phyloP scores from a whole-genome alignment of 805 yeast species.

The Metschnikowia vanudenii region DNA sequence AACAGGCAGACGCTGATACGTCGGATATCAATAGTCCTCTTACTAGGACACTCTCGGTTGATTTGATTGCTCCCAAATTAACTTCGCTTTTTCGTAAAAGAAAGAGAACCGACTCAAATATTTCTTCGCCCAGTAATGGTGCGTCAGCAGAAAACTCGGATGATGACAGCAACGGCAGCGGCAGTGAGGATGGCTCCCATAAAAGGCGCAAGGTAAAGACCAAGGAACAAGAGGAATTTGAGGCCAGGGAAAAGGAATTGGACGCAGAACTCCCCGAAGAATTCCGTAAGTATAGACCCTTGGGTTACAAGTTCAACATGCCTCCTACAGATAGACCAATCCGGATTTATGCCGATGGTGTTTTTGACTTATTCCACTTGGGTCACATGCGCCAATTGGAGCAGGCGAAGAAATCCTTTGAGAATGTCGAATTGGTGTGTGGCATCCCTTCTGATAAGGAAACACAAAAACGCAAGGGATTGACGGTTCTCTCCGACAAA shows the following conservation, averaged over 20 bases:
- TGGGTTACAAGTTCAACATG: constrained; percentile 70
- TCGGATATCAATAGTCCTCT: constrained; percentile 19
- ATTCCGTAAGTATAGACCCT: constrained; percentile 73
- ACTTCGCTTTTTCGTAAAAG: constrained; percentile 27
- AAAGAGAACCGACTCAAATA: constrained; percentile 18
- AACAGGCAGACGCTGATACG: constrained; percentile 10
- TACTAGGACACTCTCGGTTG: constrained; percentile 40
- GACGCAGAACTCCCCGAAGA: constrained; percentile 68
- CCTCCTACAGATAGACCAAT: constrained; percentile 88
- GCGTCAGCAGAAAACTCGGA: constrained; percentile 13
- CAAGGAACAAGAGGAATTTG: constrained; percentile 30
- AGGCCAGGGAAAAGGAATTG: constrained; percentile 53
- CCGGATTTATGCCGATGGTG: constrained; percentile 97
- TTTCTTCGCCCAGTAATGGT: constrained; percentile 7
- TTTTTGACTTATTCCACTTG: constrained; percentile 91
- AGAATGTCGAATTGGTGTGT: constrained; percentile 79
- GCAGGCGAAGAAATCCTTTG: constrained; percentile 90
- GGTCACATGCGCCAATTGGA: constrained; percentile 98
- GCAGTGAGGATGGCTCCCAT: constrained; percentile 12
- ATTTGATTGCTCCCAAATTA: constrained; percentile 38
- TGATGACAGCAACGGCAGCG: constrained; percentile 8
- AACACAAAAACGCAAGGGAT: constrained; percentile 89
- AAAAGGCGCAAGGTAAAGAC: constrained; percentile 27
- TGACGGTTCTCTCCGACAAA: constrained; percentile 84
- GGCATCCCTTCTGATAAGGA: constrained; percentile 90